Conservation (phyloP, 2,329 filamentous ascomycete species). For the Purpureocillium takamizusanense region DNA sequence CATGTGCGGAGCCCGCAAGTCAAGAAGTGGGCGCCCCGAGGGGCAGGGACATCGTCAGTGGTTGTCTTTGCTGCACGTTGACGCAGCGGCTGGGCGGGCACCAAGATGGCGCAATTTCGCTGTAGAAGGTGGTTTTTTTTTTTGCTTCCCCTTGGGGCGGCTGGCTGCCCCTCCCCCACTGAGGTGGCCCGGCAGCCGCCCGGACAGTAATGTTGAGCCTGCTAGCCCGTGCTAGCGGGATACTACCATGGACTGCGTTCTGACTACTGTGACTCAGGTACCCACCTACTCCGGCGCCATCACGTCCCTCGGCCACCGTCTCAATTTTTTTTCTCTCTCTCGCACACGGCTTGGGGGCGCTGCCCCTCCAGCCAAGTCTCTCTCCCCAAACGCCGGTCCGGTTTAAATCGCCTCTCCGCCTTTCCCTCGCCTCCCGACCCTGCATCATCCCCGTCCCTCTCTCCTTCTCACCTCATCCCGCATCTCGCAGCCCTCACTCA, state of each 20-base stretch:
- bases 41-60: no score
- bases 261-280: no score
- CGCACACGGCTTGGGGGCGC: not conserved
- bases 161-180: no score
- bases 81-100: no score
- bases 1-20: no score
- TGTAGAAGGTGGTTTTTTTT: not conserved
- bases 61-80: not conserved
- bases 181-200: no score
- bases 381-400: conserved; percentile 2
- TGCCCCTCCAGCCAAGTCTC: conserved; percentile 4
- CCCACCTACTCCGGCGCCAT: no score
- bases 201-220: no score
- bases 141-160: not conserved
- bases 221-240: no score
- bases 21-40: no score
- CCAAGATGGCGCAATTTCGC: conserved; percentile 7
- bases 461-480: not conserved
- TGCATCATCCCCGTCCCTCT: conserved; percentile 1
- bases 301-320: not conserved
- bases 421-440: conserved; percentile 3
- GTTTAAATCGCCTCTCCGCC: conserved; percentile 7
- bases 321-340: not conserved
- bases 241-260: no score
- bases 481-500: not conserved